These are phyloP conservation scores for Dioscorea cayenensis DNA, from an alignment of 116 monocot genomes.

Conservation along the genomic window DNA sequence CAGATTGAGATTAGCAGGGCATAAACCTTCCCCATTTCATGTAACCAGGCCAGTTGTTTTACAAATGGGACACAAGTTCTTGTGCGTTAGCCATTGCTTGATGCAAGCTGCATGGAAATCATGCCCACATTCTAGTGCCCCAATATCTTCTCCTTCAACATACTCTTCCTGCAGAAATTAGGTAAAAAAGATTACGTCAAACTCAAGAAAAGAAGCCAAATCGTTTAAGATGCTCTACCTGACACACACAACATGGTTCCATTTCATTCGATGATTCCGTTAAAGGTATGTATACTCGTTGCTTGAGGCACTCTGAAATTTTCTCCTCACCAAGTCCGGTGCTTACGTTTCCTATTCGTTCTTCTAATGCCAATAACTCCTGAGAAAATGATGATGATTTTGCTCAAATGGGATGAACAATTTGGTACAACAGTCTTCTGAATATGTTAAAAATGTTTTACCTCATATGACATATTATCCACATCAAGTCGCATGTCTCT, in stretches of 20 bases:
- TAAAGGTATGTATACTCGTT: constrained; percentile 27
- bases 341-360: constrained; percentile 85
- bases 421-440: background rate
- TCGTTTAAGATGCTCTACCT: constrained; percentile 27
- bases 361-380: constrained; percentile 93
- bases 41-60: constrained; percentile 38
- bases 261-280: constrained; percentile 17
- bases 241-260: constrained; percentile 93
- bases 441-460: constrained; percentile 1
- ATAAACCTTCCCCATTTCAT: constrained; percentile 7
- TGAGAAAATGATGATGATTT: constrained; percentile 9
- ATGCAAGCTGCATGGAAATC: constrained; percentile 47
- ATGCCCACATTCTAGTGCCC: constrained; percentile 47
- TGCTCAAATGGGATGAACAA: background rate
- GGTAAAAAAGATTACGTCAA: background rate
- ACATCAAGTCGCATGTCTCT: constrained; percentile 96
- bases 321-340: constrained; percentile 84
- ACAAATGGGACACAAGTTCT: constrained; percentile 66
- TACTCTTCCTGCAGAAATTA: constrained; percentile 40
- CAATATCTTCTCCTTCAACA: constrained; percentile 32
- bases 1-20: background rate
- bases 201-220: background rate
- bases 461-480: constrained; percentile 98
- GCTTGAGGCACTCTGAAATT: constrained; percentile 60
- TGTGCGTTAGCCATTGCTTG: constrained; percentile 50